phyloP scores from a whole-genome alignment of 768 basidiomycete species.

The Xerocomus brunneocitrinus region DNA sequence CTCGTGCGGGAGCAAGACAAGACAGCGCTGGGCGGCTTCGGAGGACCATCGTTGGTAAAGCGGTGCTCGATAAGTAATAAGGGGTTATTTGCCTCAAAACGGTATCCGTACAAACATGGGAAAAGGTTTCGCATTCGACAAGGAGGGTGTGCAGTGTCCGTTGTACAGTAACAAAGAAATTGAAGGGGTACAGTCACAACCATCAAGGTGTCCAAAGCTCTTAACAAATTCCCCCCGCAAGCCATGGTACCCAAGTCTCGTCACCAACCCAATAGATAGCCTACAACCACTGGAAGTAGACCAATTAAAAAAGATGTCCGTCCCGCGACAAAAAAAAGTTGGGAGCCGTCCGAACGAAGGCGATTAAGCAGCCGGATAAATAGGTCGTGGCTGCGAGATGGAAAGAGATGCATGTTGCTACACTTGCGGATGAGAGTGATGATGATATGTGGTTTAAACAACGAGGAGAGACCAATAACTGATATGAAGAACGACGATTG shows the following conservation, averaged over 20 bases:
- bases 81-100: not conserved
- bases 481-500: not conserved
- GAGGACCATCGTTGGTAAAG: not conserved
- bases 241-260: not conserved
- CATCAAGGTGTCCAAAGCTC: slow-evolving; percentile 6
- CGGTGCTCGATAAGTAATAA: not conserved
- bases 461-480: not conserved
- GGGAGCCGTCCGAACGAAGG: slow-evolving; percentile 17
- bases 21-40: not conserved
- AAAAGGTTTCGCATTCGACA: slow-evolving; percentile 9
- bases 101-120: not conserved
- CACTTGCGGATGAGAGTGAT: not conserved
- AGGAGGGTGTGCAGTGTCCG: slow-evolving; percentile 9
- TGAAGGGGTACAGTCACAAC: not conserved
- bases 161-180: not conserved
- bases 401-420: slow-evolving; percentile 3
- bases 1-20: not conserved
- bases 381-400: slow-evolving; percentile 5
- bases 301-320: slow-evolving; percentile 9
- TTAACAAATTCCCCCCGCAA: slow-evolving; percentile 1
- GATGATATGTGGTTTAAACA: not conserved
- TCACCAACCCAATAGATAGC: slow-evolving; percentile 5
- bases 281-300: not conserved
- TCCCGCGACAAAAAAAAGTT: slow-evolving; percentile 15
- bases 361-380: slow-evolving; percentile 5